phyloP scores from a whole-genome alignment of 2,329 filamentous ascomycete species.

The Beauveria sp. region DNA sequence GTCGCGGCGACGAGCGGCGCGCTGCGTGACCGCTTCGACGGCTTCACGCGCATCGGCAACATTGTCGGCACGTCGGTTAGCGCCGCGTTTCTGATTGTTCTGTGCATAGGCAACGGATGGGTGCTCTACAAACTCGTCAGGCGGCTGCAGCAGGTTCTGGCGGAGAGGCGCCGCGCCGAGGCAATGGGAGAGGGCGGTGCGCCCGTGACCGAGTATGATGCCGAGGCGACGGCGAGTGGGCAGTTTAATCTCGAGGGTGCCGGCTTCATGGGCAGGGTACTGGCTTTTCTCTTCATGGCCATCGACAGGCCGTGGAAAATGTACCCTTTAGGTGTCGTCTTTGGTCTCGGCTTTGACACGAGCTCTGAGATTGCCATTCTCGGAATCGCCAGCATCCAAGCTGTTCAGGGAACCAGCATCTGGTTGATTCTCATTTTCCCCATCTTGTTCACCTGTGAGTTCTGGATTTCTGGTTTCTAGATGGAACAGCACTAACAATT shows the following conservation, averaged over 20 bases:
- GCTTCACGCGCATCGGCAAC: conserved; percentile 71
- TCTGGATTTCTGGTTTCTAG: neutral
- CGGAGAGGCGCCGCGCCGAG: conserved; percentile 17
- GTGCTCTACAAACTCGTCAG: conserved; percentile 73
- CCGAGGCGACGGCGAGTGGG: conserved; percentile 27
- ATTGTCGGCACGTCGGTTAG: conserved; percentile 87
- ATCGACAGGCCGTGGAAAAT: conserved; percentile 84
- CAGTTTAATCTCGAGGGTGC: conserved; percentile 66
- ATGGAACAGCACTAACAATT: neutral
- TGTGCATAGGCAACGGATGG: conserved; percentile 79
- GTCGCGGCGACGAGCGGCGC: conserved; percentile 87
- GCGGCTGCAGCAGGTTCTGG: conserved; percentile 57
- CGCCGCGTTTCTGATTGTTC: conserved; percentile 70
- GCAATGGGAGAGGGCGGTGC: conserved; percentile 21
- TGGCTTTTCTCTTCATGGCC: conserved; percentile 70
- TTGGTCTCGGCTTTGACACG: conserved; percentile 90
- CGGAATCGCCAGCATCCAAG: conserved; percentile 83
- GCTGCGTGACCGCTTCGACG: conserved; percentile 70
- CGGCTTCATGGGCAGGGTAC: conserved; percentile 64
- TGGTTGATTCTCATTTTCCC: conserved; percentile 95
- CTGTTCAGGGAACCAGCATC: conserved; percentile 75
- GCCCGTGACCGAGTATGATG: conserved; percentile 19
- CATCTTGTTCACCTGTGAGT: conserved; percentile 70
- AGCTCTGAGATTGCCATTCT: conserved; percentile 89
- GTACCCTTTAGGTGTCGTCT: conserved; percentile 84